These are phyloP conservation scores for Paxillus ammoniavirescens DNA, from an alignment of 768 basidiomycete genomes.

Conservation along the genomic window DNA sequence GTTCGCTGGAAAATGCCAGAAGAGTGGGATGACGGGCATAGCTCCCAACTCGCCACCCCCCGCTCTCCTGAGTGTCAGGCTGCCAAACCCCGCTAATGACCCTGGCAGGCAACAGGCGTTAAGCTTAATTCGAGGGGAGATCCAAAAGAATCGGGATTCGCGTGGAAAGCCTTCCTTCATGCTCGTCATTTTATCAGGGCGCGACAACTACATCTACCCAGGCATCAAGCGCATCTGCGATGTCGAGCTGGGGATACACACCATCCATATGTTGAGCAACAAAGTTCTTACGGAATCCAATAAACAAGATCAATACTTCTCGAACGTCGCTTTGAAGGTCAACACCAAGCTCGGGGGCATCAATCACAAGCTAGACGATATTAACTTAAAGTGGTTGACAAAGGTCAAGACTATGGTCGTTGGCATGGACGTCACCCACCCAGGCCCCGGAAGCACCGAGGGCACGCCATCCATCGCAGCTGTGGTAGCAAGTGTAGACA, in stretches of 20 bases:
- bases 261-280: slow-evolving; percentile 64
- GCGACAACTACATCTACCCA: slow-evolving; percentile 77
- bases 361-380: slow-evolving; percentile 69
- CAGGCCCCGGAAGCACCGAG: slow-evolving; percentile 59
- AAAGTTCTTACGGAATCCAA: slow-evolving; percentile 56
- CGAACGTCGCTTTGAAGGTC: slow-evolving; percentile 78
- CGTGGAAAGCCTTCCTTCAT: slow-evolving; percentile 56
- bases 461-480: slow-evolving; percentile 85
- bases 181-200: slow-evolving; percentile 63
- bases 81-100: slow-evolving; percentile 21
- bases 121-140: slow-evolving; percentile 36
- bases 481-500: slow-evolving; percentile 75
- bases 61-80: slow-evolving; percentile 30
- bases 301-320: slow-evolving; percentile 78
- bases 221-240: slow-evolving; percentile 80
- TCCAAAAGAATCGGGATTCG: slow-evolving; percentile 33
- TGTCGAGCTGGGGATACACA: slow-evolving; percentile 69
- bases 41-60: slow-evolving; percentile 32
- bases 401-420: slow-evolving; percentile 77
- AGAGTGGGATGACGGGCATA: slow-evolving; percentile 68
- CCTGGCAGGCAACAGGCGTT: slow-evolving; percentile 40
- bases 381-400: slow-evolving; percentile 61
- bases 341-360: slow-evolving; percentile 83
- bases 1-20: slow-evolving; percentile 54
- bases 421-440: slow-evolving; percentile 84